Evolutionary conservation across 371 early-diverging fungal genomes (phyloP).

Genomic region (Actinomortierella wolfii): DNA sequence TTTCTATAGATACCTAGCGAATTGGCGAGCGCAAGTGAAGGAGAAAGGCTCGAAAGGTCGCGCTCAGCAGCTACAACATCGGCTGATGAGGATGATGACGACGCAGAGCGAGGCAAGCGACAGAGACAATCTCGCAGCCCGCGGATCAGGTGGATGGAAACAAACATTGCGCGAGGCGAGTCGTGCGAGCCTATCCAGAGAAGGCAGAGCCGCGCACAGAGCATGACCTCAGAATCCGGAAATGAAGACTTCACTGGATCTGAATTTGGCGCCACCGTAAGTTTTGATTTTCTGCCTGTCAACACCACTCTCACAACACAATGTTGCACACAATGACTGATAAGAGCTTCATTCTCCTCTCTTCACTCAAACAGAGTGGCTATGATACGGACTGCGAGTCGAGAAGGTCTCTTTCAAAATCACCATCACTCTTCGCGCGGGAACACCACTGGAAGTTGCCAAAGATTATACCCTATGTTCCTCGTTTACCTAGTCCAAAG

Average conservation of each 20-base stretch:
- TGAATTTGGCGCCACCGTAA: conserved; percentile 43
- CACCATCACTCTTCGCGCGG: conserved; percentile 26
- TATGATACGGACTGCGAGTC: conserved; percentile 43
- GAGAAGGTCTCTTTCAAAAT: conserved; percentile 33
- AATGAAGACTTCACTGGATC: conserved; percentile 45
- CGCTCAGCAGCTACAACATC: conserved; percentile 35
- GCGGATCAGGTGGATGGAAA: conserved; percentile 29
- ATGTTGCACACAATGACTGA: no score
- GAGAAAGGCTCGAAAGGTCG: conserved; percentile 29
- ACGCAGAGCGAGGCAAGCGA: not conserved
- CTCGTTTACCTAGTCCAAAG: no score
- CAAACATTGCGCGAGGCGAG: conserved; percentile 16
- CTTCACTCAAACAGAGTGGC: conserved; percentile 21
- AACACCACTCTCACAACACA: no score
- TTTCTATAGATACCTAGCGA: conserved; percentile 23
- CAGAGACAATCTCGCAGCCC: conserved; percentile 25
- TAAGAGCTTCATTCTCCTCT: no score
- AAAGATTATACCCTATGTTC: no score
- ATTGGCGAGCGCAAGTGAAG: conserved; percentile 40
- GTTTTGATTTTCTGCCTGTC: no score
- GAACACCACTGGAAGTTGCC: no score
- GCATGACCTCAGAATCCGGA: conserved; percentile 38
- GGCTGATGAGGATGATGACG: conserved; percentile 17
- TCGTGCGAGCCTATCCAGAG: conserved; percentile 9
- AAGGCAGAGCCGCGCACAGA: conserved; percentile 19